phyloP scores from a whole-genome alignment of 2,329 filamentous ascomycete species.

The Apiospora malaysiana region DNA sequence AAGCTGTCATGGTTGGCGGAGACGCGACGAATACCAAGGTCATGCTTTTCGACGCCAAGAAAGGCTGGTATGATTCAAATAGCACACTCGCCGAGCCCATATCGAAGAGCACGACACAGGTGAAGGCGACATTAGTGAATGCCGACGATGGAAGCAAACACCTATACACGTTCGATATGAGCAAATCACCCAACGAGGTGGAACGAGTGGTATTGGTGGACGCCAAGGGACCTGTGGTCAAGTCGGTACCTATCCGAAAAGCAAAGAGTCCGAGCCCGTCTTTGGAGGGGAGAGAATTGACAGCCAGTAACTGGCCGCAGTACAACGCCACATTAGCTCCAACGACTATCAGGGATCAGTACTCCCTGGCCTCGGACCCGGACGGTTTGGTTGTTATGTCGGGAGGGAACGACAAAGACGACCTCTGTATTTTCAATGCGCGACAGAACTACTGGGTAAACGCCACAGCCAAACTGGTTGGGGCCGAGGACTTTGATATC shows the following conservation, averaged over 20 bases:
- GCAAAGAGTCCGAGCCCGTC: conserved; percentile 32
- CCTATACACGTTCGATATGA: conserved; percentile 79
- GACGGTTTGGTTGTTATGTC: conserved; percentile 76
- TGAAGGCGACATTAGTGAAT: conserved; percentile 69
- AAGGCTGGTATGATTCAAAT: conserved; percentile 72
- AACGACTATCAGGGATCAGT: conserved; percentile 66
- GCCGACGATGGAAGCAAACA: conserved; percentile 80
- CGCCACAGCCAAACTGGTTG: conserved; percentile 63
- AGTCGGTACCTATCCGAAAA: conserved; percentile 48
- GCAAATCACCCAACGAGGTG: conserved; percentile 75
- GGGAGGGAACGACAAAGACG: conserved; percentile 72
- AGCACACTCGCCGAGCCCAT: conserved; percentile 67
- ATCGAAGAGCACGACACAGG: conserved; percentile 58
- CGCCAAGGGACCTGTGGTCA: conserved; percentile 60
- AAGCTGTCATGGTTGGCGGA: conserved; percentile 79
- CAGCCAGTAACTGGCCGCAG: conserved; percentile 70
- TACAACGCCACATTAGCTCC: conserved; percentile 82
- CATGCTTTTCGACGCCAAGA: conserved; percentile 71
- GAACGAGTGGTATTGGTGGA: conserved; percentile 71
- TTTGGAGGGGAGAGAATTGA: conserved; percentile 50
- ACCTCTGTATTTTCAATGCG: conserved; percentile 79
- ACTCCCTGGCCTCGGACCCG: conserved; percentile 71
- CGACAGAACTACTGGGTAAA: conserved; percentile 80
- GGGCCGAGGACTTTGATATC: conserved; percentile 26
- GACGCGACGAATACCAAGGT: conserved; percentile 68